A percentile compares a stretch with the other conserved stretches of the same genome.
Conservation (phyloP, 805 yeast species). For the Wickerhamiella siamensis region DNA sequence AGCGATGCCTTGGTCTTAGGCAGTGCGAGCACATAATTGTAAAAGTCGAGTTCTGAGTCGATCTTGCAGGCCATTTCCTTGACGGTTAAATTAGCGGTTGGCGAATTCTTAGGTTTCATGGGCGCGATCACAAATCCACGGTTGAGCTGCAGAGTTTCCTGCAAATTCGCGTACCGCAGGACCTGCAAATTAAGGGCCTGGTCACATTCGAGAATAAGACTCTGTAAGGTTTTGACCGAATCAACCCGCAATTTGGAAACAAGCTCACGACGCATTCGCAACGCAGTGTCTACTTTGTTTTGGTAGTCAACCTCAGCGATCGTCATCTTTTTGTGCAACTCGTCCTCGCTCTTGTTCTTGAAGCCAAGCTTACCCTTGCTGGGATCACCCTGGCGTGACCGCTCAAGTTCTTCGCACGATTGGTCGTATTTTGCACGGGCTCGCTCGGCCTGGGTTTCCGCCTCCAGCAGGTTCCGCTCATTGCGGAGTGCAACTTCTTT, state of each 20-base stretch:
- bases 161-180: conserved; percentile 76
- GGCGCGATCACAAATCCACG: conserved; percentile 77
- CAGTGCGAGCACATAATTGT: conserved; percentile 40
- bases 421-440: conserved; percentile 67
- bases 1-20: conserved; percentile 18
- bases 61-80: conserved; percentile 59
- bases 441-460: conserved; percentile 75
- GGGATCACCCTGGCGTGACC: conserved; percentile 67
- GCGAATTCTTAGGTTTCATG: conserved; percentile 31
- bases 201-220: conserved; percentile 73
- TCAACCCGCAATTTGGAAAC: conserved; percentile 64
- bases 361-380: conserved; percentile 66
- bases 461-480: conserved; percentile 75
- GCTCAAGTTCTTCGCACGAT: conserved; percentile 75
- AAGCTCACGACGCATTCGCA: conserved; percentile 59
- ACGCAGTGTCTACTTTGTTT: conserved; percentile 57
- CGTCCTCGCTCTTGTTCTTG: conserved; percentile 86
- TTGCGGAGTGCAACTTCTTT: conserved; percentile 72
- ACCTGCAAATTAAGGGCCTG: conserved; percentile 79
- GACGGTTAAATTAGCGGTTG: conserved; percentile 46
- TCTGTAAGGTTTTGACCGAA: conserved; percentile 53
- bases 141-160: conserved; percentile 70
- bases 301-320: conserved; percentile 78
- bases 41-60: conserved; percentile 73
- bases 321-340: conserved; percentile 63